A percentile compares a stretch with the other conserved stretches of the same genome.
These are phyloP conservation scores for Zanthoxylum bungeanum DNA, from an alignment of 345 rosid species.

Conservation along the genomic window DNA sequence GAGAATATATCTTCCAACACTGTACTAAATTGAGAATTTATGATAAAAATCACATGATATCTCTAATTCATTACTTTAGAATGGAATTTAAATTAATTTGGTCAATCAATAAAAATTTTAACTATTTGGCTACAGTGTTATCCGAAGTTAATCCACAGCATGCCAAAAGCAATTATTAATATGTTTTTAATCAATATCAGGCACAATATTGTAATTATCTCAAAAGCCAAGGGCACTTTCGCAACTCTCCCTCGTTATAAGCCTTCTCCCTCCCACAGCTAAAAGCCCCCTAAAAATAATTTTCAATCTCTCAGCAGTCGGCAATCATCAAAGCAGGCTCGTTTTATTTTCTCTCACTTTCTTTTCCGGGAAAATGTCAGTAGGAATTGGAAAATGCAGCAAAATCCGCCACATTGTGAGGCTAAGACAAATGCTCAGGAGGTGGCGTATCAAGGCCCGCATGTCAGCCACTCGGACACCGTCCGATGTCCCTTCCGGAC, in stretches of 20 bases:
- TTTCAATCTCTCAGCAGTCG: neutral
- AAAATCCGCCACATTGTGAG: conserved; percentile 92
- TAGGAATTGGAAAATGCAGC: conserved; percentile 72
- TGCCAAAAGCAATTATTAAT: neutral
- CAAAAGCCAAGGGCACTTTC: conserved; percentile 31
- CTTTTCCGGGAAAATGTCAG: conserved; percentile 44
- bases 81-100: neutral
- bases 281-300: conserved; percentile 28
- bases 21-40: neutral
- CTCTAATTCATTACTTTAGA: neutral
- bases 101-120: neutral
- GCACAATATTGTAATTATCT: conserved; percentile 40
- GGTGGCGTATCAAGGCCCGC: conserved; percentile 89
- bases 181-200: conserved; percentile 15
- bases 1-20: neutral
- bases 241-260: conserved; percentile 32
- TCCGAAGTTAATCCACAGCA: conserved; percentile 7
- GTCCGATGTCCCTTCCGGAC: conserved; percentile 90
- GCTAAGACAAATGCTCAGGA: conserved; percentile 80
- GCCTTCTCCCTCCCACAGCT: conserved; percentile 12
- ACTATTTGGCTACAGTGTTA: neutral
- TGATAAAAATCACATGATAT: neutral
- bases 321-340: neutral
- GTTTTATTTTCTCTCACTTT: neutral
- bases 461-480: conserved; percentile 55